Base-by-base conservation (phyloP, 2,329 filamentous ascomycete species). In the Trichoderma arundinaceum region DNA sequence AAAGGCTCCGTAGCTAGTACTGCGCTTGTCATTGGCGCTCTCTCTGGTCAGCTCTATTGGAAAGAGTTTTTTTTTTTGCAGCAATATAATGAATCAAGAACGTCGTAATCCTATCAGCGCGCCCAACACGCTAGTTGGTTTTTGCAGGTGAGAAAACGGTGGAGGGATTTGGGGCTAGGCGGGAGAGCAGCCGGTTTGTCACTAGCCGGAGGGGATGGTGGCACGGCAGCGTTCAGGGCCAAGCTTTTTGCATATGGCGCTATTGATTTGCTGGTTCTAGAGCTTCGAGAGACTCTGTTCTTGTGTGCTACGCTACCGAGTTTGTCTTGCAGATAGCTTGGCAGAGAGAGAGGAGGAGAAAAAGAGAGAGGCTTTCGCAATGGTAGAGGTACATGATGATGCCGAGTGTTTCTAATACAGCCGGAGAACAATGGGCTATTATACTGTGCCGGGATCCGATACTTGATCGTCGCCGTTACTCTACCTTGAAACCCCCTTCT, bases 201-300 rank as follows among this genome's bases (percentile, higher is more conserved):
- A 28, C 58, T 62, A 62, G 46, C 58, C 22, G 38, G 43, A 54
- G 46, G 46, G 19, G 46, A 39, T 19, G 52, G 57, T 60, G 57
- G 44, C 57, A 49, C 57, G 44, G 57, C 57, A 60, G 46, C 46
- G 44, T 12, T 7, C 35, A 17, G 13, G 4, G 57, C 57, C 57
- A 60, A 60, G 44, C 57, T 51, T 48, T 60, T 41, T 43, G 38
- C 52, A 43, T 43, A 32, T 41, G 44, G 44, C 57, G 46, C 57
- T 51, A 60, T 60, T 51, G 44, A 48, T 48, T 60, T 43, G 43
- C 43, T 60, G 57, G 35, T 60, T 60, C 57, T 60, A 60, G 57
- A 60, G 57, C 57, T 22, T 44, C 43, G 33, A 33, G 39, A 15
- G 15, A 22, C 3, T 9, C 28, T 22, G 54, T 58, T 28, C 4